Evolutionary conservation across 306 rosid genomes (phyloP).

Genomic region (Acacia crassicarpa): DNA sequence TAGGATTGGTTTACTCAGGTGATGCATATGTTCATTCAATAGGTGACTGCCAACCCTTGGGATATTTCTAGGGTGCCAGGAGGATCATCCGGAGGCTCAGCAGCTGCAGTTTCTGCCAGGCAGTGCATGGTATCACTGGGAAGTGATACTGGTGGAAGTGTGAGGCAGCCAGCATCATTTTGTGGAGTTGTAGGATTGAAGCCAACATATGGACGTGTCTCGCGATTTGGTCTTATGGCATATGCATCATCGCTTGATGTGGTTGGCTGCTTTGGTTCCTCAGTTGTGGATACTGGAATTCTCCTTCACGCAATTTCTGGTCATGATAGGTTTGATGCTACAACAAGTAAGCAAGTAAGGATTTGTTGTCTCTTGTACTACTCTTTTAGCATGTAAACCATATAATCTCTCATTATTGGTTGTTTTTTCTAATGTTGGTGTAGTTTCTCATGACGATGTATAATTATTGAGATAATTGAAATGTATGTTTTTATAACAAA

Average conservation of each 20-base stretch:
- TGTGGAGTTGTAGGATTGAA: conserved; percentile 98
- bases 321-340: conserved; percentile 88
- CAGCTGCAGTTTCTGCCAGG: conserved; percentile 96
- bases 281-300: conserved; percentile 89
- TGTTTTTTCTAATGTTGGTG: neutral
- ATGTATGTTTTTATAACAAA: neutral
- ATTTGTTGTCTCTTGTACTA: conserved; percentile 16
- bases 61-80: conserved; percentile 94
- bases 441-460: conserved; percentile 3
- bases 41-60: conserved; percentile 99
- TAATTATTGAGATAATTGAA: conserved; percentile 13
- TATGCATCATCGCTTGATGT: conserved; percentile 98
- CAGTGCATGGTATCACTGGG: conserved; percentile 92
- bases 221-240: conserved; percentile 94
- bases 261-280: conserved; percentile 92
- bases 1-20: conserved; percentile 84
- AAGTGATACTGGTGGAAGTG: conserved; percentile 99
- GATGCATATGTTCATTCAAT: conserved; percentile 80
- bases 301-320: conserved; percentile 90
- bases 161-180: conserved; percentile 97
- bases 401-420: conserved; percentile 16
- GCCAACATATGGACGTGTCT: conserved; percentile 95
- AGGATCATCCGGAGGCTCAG: conserved; percentile 97
- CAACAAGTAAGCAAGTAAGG: conserved; percentile 79
- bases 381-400: neutral